These are phyloP conservation scores for Citrus unshiu DNA, from an alignment of 345 rosid species.

Conservation along the genomic window DNA sequence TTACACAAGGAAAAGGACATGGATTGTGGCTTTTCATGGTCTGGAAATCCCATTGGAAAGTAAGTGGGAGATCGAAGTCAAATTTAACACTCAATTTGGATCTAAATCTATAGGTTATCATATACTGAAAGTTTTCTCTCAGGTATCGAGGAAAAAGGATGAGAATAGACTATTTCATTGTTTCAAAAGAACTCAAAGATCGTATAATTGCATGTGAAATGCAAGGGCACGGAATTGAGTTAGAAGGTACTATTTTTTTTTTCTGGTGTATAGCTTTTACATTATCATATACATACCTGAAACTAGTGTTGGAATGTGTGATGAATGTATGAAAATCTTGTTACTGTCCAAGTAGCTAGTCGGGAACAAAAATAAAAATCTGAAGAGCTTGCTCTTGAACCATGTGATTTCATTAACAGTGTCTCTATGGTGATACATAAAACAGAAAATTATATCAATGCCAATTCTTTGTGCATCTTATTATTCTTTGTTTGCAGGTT, in stretches of 20 bases:
- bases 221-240: slow-evolving; percentile 78
- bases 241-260: slow-evolving; percentile 48
- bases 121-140: slow-evolving; percentile 15
- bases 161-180: slow-evolving; percentile 87
- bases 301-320: neutral
- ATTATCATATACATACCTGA: neutral
- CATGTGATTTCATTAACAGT: neutral
- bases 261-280: neutral
- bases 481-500: slow-evolving; percentile 50
- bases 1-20: slow-evolving; percentile 81
- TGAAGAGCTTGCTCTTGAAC: neutral
- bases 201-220: slow-evolving; percentile 66
- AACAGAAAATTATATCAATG: neutral
- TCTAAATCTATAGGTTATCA: neutral
- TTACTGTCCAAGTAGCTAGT: neutral
- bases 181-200: slow-evolving; percentile 64
- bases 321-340: neutral
- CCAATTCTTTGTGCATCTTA: neutral
- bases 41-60: slow-evolving; percentile 90
- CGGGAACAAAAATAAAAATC: neutral
- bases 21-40: slow-evolving; percentile 96
- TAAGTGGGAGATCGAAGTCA: slow-evolving; percentile 29
- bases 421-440: neutral
- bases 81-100: neutral
- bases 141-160: slow-evolving; percentile 93